Evolutionary conservation across 2,329 filamentous ascomycete species (phyloP).

Genomic region (Penicillium sp.): DNA sequence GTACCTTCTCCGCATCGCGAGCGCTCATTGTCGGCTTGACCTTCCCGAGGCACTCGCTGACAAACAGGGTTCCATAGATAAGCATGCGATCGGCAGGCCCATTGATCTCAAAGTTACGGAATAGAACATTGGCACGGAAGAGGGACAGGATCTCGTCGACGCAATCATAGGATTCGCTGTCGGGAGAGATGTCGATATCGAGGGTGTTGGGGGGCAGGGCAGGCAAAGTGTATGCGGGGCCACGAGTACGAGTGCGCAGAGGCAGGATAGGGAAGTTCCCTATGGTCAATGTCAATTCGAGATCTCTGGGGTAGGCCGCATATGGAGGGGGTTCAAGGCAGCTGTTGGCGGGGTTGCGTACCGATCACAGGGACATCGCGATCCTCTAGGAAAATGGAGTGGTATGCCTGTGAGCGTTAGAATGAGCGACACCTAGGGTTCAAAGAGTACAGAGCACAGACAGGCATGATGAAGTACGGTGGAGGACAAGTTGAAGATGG

Average conservation of each 20-base stretch:
- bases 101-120: constrained; percentile 99
- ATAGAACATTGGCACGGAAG: constrained; percentile 97
- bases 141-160: constrained; percentile 89
- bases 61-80: constrained; percentile 93
- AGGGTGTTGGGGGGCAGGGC: constrained; percentile 57
- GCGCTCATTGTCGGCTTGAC: constrained; percentile 71
- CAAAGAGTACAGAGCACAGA: constrained; percentile 33
- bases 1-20: constrained; percentile 65
- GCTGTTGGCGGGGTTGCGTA: constrained; percentile 33
- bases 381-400: constrained; percentile 91
- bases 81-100: constrained; percentile 90
- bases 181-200: constrained; percentile 64
- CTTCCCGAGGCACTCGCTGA: constrained; percentile 85
- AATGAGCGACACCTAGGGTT: background rate
- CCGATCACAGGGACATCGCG: constrained; percentile 65
- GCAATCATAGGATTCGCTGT: constrained; percentile 91
- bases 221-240: constrained; percentile 85
- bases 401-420: constrained; percentile 70
- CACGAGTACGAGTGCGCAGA: constrained; percentile 89
- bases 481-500: constrained; percentile 8
- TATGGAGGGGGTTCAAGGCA: background rate
- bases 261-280: constrained; percentile 95
- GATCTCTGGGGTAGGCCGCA: background rate
- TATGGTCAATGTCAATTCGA: constrained; percentile 23
- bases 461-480: constrained; percentile 42